phyloP scores from a whole-genome alignment of 352 stramenopile species.

The Pilasporangium apinafurcum region DNA sequence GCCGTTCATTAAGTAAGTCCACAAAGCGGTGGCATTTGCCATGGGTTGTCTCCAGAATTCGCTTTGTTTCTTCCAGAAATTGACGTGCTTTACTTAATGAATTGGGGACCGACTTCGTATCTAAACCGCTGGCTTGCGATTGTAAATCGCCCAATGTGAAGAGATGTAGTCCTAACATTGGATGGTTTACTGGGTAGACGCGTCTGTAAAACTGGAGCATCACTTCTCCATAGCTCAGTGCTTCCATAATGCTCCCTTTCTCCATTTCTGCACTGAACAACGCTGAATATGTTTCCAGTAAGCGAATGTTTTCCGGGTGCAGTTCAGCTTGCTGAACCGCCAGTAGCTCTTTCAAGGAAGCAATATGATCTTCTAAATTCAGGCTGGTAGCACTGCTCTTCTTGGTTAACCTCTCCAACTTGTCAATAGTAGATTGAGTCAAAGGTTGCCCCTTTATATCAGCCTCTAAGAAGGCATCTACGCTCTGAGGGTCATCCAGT shows the following conservation, averaged over 20 bases:
- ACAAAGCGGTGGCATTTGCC: constrained; percentile 39
- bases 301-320: constrained; percentile 33
- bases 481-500: constrained; percentile 14
- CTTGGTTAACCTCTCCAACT: constrained; percentile 13
- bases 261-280: constrained; percentile 59
- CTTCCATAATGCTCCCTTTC: constrained; percentile 15
- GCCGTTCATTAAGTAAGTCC: constrained; percentile 23
- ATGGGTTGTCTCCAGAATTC: constrained; percentile 51
- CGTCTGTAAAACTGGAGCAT: constrained; percentile 58
- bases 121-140: constrained; percentile 2
- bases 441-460: constrained; percentile 36
- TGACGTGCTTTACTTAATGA: constrained; percentile 10
- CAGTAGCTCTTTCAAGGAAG: constrained; percentile 14
- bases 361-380: constrained; percentile 10
- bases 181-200: constrained; percentile 53
- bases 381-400: background rate
- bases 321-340: constrained; percentile 18
- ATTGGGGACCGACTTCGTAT: too few species aligned
- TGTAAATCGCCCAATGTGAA: constrained; percentile 57
- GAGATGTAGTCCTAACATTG: constrained; percentile 51
- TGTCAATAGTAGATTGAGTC: constrained; percentile 25
- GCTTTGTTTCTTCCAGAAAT: constrained; percentile 26
- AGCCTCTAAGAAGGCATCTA: constrained; percentile 38
- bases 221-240: constrained; percentile 25
- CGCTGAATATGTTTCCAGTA: constrained; percentile 35